Percentiles rank a stretch among this genome's conserved stretches.
phyloP scores from a whole-genome alignment of 768 basidiomycete species.

The Hygrophorus pudorinus region DNA sequence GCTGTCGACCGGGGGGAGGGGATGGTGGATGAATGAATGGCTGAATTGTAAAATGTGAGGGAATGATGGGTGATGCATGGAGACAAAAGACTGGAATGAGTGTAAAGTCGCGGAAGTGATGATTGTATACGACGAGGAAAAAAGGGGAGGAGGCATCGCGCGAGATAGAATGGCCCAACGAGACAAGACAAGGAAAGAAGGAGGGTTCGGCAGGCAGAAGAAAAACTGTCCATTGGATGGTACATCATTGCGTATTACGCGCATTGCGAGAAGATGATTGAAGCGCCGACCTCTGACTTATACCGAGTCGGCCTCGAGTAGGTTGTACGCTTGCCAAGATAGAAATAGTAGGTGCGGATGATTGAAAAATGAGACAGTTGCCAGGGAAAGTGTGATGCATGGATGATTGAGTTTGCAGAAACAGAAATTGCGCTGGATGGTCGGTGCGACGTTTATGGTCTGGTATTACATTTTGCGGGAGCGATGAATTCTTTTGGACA shows the following conservation, averaged over 20 bases:
- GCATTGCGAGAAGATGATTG: conserved; percentile 13
- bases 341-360: conserved; percentile 31
- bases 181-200: conserved; percentile 21
- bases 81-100: conserved; percentile 21
- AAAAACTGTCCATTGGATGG: conserved; percentile 23
- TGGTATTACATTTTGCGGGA: conserved; percentile 76
- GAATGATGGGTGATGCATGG: conserved; percentile 6
- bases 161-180: conserved; percentile 16
- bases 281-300: conserved; percentile 19
- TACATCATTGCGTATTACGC: conserved; percentile 17
- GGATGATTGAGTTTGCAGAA: conserved; percentile 54
- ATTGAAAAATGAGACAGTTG: conserved; percentile 43
- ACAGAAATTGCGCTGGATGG: conserved; percentile 49
- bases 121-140: conserved; percentile 34
- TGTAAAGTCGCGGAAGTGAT: conserved; percentile 27
- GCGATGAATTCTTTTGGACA: conserved; percentile 39
- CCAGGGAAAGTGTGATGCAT: conserved; percentile 58
- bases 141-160: conserved; percentile 18
- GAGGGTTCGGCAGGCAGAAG: conserved; percentile 23
- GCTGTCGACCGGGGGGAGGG: conserved; percentile 47
- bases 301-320: conserved; percentile 25
- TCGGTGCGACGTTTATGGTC: conserved; percentile 59
- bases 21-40: conserved; percentile 39
- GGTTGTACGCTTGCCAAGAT: conserved; percentile 39
- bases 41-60: conserved; percentile 35